phyloP scores from a whole-genome alignment of 805 yeast genomes.

The Cyberlindnera samutprakarnensis region DNA sequence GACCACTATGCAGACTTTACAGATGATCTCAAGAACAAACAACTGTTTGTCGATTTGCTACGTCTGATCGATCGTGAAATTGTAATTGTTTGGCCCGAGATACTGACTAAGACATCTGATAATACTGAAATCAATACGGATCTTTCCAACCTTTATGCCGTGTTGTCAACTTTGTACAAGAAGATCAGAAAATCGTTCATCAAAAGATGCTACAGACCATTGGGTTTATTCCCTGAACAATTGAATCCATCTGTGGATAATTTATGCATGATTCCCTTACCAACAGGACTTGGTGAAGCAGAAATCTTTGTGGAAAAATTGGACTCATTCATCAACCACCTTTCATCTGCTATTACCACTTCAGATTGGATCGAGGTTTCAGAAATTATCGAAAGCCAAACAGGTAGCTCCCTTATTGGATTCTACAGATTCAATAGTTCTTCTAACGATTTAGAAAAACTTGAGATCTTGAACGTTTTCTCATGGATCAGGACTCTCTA shows the following conservation, averaged over 20 bases:
- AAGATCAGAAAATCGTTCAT: constrained; percentile 62
- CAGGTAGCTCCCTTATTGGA: constrained; percentile 46
- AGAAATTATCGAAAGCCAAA: constrained; percentile 65
- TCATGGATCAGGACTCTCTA: constrained; percentile 57
- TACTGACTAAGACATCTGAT: constrained; percentile 19
- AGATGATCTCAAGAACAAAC: constrained; percentile 54
- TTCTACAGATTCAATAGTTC: constrained; percentile 40
- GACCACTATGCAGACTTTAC: constrained; percentile 72
- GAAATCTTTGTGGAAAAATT: constrained; percentile 56
- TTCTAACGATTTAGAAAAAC: constrained; percentile 37
- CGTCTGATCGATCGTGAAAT: constrained; percentile 65
- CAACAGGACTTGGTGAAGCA: constrained; percentile 39
- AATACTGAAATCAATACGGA: constrained; percentile 17
- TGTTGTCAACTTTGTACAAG: constrained; percentile 42
- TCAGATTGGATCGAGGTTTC: constrained; percentile 76
- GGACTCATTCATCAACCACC: constrained; percentile 51
- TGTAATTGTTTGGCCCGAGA: constrained; percentile 39
- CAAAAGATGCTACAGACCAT: constrained; percentile 62
- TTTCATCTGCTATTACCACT: constrained; percentile 48
- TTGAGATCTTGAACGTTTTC: constrained; percentile 62
- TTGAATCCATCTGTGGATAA: constrained; percentile 2
- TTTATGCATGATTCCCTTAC: constrained; percentile 7
- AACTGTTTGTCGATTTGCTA: constrained; percentile 54
- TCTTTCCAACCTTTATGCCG: constrained; percentile 22
- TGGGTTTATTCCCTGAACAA: constrained; percentile 17